These are phyloP conservation scores for Entrophospora sp. DNA, from an alignment of 192 early-diverging fungal genomes.

Conservation along the genomic window DNA sequence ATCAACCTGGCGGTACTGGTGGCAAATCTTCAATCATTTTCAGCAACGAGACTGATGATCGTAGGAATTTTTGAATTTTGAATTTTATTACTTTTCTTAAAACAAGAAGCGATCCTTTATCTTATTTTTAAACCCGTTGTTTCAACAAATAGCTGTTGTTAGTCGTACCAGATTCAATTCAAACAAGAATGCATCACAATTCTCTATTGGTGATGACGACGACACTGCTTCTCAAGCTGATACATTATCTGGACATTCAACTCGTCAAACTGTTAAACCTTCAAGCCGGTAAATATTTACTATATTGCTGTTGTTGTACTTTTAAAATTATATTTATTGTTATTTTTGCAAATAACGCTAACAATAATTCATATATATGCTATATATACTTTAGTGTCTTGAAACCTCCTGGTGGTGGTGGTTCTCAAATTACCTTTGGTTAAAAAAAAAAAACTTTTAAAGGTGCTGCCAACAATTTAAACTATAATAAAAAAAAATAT, in stretches of 20 bases:
- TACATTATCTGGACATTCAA: not conserved
- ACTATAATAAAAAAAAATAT: too few species aligned
- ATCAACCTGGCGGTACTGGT: conserved; percentile 21
- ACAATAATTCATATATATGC: too few species aligned
- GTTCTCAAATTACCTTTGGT: conserved; percentile 17
- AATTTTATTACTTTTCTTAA: not conserved
- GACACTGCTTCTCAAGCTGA: not conserved
- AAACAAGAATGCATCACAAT: conserved; percentile 17
- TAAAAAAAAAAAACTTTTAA: too few species aligned
- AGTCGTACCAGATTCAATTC: not conserved
- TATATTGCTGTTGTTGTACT: not conserved
- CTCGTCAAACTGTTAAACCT: not conserved
- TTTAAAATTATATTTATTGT: not conserved
- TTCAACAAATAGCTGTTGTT: not conserved
- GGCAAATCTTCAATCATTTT: conserved; percentile 19
- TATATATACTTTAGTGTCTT: conserved; percentile 17
- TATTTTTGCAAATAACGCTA: not conserved
- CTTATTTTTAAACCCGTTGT: not conserved
- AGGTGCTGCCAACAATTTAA: too few species aligned
- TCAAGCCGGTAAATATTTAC: not conserved
- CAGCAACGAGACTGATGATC: not conserved
- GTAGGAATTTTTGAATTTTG: not conserved
- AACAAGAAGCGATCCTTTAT: not conserved
- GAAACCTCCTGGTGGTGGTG: conserved; percentile 18
- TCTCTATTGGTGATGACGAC: conserved; percentile 7